Evolutionary conservation across 768 basidiomycete species (phyloP), one percentile per base, ranked within the genome.

Genomic region (Amanita subjunquillea): DNA sequence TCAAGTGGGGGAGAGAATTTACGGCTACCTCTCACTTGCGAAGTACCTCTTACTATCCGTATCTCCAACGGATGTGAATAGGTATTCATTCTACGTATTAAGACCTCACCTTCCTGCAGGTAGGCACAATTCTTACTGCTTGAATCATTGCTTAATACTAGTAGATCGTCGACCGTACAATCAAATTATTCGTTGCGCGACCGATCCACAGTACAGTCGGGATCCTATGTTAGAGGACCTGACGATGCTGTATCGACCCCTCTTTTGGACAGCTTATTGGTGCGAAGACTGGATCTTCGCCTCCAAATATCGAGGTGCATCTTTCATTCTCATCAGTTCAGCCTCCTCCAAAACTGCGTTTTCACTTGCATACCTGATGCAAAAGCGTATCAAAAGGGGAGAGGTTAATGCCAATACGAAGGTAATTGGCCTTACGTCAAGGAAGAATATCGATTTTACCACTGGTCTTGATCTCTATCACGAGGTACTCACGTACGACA

Each of bases 211-310:
- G 49, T 83, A 84, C 54, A 68, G 68, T 15, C 65, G 76, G 0
- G 72, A 71, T 0, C 68, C 74, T 0, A 56, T 60, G 1, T 63
- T 67, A 1, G 84, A 86, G 62, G 83, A 84, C 58, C 67, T 84
- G 38, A 78, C 76, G 0, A 85, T 86, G 85, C 73, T 86, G 13
- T 86, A 82, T 56, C 75, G 83, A 0, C 83, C 85, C 0, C 69
- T 86, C 13, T 86, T 85, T 63, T 86, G 84, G 84, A 85, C 84
- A 0, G 75, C 85, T 1, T 86, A 76, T 56, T 86, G 84, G 84
- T 83, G 75, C 56, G 82, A 86, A 62, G 85, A 86, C 60, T 86
- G 82, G 82, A 61, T 86, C 5, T 65, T 74, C 52, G 66, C 72
- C 4, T 69, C 75, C 2, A 58, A 62, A 22, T 85, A 84, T 60